Evolutionary conservation across 352 stramenopile genomes (phyloP).

Genomic region (Phytophthora agathidicida): DNA sequence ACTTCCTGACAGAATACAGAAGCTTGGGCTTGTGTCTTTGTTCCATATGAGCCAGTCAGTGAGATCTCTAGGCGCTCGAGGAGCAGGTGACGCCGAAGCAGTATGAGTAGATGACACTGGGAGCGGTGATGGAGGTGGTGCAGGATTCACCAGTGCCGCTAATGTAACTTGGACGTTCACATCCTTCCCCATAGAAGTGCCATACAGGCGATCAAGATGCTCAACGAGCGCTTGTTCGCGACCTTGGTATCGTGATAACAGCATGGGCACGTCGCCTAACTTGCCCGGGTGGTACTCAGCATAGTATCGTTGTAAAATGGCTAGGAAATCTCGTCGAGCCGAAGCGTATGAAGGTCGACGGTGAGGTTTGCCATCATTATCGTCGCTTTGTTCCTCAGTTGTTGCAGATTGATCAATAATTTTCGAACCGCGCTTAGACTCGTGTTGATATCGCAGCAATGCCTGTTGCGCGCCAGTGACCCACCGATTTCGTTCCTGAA

Average conservation of each 20-base stretch:
- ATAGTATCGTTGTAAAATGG: constrained; percentile 60
- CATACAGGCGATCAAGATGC: constrained; percentile 76
- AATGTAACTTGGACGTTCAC: constrained; percentile 38
- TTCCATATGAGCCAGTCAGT: constrained; percentile 50
- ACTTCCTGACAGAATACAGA: constrained; percentile 56
- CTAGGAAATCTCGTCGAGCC: constrained; percentile 31
- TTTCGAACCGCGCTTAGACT: constrained; percentile 23
- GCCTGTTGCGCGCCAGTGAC: constrained; percentile 59
- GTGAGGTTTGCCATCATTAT: neutral
- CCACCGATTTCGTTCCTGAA: constrained; percentile 73
- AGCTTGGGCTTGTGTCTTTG: constrained; percentile 30
- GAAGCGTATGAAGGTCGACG: constrained; percentile 13
- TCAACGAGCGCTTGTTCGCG: constrained; percentile 60
- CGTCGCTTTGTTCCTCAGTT: constrained; percentile 30
- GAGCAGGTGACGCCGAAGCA: constrained; percentile 39
- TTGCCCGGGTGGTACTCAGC: constrained; percentile 67
- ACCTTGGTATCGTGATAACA: constrained; percentile 50
- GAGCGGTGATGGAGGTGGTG: neutral
- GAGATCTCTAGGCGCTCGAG: constrained; percentile 6
- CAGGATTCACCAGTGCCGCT: constrained; percentile 10
- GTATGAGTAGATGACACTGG: neutral
- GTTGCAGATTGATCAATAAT: constrained; percentile 27
- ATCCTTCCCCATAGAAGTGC: constrained; percentile 47
- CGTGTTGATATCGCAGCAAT: constrained; percentile 34
- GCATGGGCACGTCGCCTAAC: constrained; percentile 59